phyloP scores from a whole-genome alignment of 2,329 filamentous ascomycete genomes.

The Akanthomyces dipterigenus region DNA sequence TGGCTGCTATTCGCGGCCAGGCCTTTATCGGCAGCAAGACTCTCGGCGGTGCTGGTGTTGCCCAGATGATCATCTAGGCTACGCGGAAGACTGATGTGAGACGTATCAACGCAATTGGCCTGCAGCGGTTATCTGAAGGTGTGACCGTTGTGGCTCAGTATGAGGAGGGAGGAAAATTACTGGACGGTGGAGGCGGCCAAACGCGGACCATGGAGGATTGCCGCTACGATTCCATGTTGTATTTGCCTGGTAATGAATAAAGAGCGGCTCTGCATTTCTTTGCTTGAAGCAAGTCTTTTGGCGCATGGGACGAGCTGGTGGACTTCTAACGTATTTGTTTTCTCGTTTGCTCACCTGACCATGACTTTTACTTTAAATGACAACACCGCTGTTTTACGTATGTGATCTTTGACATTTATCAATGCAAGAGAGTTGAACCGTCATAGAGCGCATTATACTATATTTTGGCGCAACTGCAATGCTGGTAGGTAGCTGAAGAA shows the following conservation, averaged over 20 bases:
- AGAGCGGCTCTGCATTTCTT: conserved; percentile 8
- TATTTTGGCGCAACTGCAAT: too few relatives aligned
- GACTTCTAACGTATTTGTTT: not conserved
- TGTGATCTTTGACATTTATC: not conserved
- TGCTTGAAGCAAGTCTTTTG: conserved; percentile 5
- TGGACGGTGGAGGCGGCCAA: not conserved
- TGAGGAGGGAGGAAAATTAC: not conserved
- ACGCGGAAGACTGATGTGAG: not conserved
- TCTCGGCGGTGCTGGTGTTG: conserved; percentile 76
- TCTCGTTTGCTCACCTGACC: not conserved
- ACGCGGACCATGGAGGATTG: not conserved
- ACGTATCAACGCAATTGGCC: not conserved
- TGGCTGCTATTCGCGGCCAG: conserved; percentile 76
- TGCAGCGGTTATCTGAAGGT: not conserved
- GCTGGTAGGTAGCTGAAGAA: too few relatives aligned
- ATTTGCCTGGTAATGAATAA: conserved; percentile 10
- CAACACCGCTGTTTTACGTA: not conserved
- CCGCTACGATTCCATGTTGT: conserved; percentile 11
- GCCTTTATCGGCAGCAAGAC: conserved; percentile 74
- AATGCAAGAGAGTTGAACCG: not conserved
- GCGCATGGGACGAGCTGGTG: not conserved
- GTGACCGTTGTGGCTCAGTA: not conserved
- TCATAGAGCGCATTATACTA: not conserved
- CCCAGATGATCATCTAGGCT: conserved; percentile 89
- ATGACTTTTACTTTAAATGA: not conserved